Evolutionary conservation across 2,329 filamentous ascomycete species (phyloP).

Genomic region (Bisporella sp.): DNA sequence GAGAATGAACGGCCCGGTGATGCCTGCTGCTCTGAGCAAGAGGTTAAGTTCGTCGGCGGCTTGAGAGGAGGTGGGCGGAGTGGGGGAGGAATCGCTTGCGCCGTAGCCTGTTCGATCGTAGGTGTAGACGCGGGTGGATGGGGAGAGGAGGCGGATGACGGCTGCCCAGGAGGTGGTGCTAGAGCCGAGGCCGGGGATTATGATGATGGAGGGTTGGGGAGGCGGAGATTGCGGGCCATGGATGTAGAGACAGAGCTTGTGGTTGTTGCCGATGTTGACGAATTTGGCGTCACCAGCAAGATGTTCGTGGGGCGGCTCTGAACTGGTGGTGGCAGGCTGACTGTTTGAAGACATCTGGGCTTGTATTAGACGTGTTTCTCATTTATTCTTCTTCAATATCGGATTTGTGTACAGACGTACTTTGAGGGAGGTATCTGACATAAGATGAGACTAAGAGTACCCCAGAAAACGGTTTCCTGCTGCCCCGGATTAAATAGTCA

Average conservation of each 20-base stretch:
- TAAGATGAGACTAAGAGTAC: too few relatives aligned
- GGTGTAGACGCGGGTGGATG: conserved; percentile 7
- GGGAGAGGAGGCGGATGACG: conserved; percentile 7
- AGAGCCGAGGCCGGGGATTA: conserved; percentile 7
- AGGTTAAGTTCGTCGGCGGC: conserved; percentile 13
- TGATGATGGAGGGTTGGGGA: conserved; percentile 5
- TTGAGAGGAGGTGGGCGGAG: conserved; percentile 11
- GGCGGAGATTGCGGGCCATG: conserved; percentile 6
- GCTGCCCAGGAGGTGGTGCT: conserved; percentile 8
- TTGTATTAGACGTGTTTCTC: too few relatives aligned
- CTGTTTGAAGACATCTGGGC: too few relatives aligned
- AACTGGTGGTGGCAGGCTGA: too few relatives aligned
- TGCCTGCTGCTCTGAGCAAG: conserved; percentile 8
- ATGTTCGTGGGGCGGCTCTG: too few relatives aligned
- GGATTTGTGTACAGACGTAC: too few relatives aligned
- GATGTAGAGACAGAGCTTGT: conserved; percentile 8
- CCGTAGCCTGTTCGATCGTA: conserved; percentile 16
- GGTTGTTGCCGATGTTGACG: not conserved
- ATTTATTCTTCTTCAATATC: too few relatives aligned
- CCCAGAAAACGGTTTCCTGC: too few relatives aligned
- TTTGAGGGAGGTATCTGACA: too few relatives aligned
- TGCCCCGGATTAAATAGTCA: too few relatives aligned
- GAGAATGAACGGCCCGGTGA: conserved; percentile 10
- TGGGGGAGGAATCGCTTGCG: conserved; percentile 6
- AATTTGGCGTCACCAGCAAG: too few relatives aligned